These are phyloP conservation scores for Suillus americanus DNA, from an alignment of 768 basidiomycete species.

Conservation along the genomic window DNA sequence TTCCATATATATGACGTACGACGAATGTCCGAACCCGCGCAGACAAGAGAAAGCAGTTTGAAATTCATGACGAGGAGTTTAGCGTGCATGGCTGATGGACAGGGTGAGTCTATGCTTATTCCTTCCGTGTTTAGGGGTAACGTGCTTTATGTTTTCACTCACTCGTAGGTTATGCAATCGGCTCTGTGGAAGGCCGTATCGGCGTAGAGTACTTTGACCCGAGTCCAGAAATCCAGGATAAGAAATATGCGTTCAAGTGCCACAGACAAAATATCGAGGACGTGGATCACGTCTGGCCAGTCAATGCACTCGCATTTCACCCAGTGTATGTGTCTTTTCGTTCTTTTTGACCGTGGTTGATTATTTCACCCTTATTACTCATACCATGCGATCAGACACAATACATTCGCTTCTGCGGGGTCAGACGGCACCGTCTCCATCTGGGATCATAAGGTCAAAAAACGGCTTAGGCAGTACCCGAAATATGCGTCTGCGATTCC, in stretches of 20 bases:
- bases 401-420: slow-evolving; percentile 94
- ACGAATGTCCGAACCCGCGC: slow-evolving; percentile 71
- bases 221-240: slow-evolving; percentile 71
- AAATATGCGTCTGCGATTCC: slow-evolving; percentile 78
- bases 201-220: slow-evolving; percentile 97
- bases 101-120: slow-evolving; percentile 51
- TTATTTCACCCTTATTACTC: neutral
- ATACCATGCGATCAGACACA: slow-evolving; percentile 52
- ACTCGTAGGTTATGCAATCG: slow-evolving; percentile 80
- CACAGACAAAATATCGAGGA: slow-evolving; percentile 89
- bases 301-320: slow-evolving; percentile 94
- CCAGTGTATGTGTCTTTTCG: slow-evolving; percentile 54
- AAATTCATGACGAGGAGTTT: slow-evolving; percentile 94
- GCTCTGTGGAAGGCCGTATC: slow-evolving; percentile 93
- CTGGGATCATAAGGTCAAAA: slow-evolving; percentile 98
- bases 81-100: slow-evolving; percentile 90
- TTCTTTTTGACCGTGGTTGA: neutral
- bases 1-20: slow-evolving; percentile 90
- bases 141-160: slow-evolving; percentile 1
- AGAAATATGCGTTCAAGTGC: slow-evolving; percentile 89
- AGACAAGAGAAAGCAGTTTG: slow-evolving; percentile 87
- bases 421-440: slow-evolving; percentile 93
- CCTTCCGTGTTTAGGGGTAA: slow-evolving; percentile 1
- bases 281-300: slow-evolving; percentile 95
- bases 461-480: slow-evolving; percentile 87